A percentile compares a stretch with the other conserved stretches of the same genome.
Evolutionary conservation across 148 eudicot genomes (phyloP).

Genomic region (Rhododendron ferrugineum): DNA sequence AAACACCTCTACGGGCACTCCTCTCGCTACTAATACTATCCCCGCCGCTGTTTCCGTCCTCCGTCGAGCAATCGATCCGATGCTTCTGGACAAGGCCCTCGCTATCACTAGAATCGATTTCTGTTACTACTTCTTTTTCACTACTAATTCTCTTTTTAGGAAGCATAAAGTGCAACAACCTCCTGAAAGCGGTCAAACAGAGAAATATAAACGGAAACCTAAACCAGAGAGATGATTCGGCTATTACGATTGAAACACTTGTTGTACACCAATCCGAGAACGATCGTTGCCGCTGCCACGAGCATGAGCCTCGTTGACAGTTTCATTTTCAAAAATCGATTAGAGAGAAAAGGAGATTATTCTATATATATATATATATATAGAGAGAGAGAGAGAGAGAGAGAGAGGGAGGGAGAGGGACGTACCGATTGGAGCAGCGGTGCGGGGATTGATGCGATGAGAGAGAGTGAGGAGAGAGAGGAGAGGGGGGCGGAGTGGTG

Average conservation of each 20-base stretch:
- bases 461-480: constrained; percentile 3
- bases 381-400: not conserved
- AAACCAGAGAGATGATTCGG: not conserved
- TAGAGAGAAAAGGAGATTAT: constrained; percentile 13
- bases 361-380: no score
- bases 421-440: constrained; percentile 37
- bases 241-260: constrained; percentile 14
- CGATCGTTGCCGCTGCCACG: constrained; percentile 20
- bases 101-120: constrained; percentile 10
- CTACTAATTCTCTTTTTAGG: constrained; percentile 59
- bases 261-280: constrained; percentile 10
- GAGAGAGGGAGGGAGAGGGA: constrained; percentile 12
- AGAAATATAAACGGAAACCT: constrained; percentile 17
- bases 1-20: constrained; percentile 11
- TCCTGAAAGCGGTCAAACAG: constrained; percentile 34
- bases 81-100: constrained; percentile 36
- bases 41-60: not conserved
- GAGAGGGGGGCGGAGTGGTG: not conserved
- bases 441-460: constrained; percentile 10
- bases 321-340: constrained; percentile 15
- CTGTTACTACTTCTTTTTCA: constrained; percentile 40
- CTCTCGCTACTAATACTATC: constrained; percentile 4
- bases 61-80: constrained; percentile 22
- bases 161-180: constrained; percentile 74
- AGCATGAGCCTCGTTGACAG: constrained; percentile 16